Base-by-base conservation (phyloP, 2,329 filamentous ascomycete genomes). In the Sodiomyces alkalinus region DNA sequence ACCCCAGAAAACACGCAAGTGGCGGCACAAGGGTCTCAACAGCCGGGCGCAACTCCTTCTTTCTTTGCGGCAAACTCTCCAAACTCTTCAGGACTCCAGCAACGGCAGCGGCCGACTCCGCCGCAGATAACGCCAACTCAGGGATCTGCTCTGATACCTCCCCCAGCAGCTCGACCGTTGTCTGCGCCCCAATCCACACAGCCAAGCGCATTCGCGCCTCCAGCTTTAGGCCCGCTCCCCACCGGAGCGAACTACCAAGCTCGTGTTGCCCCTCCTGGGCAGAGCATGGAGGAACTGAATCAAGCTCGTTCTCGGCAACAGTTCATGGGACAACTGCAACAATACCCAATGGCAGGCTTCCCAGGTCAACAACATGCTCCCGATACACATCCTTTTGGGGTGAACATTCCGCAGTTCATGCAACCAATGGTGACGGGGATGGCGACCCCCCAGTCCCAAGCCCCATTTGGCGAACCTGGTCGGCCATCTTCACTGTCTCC, bases 171-270 rank as follows among this genome's bases (percentile, higher is more conserved):
- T 29, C 69, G 90, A 35, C 79, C 90, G 6, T 64, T 90, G 9
- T 94, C 87, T 22, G 87, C 90, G 21, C 87, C 90, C 16, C 80
- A 83, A 48, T 80, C 83, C 30, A 77, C 71, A 27, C 78, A 79
- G 45, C 73, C 74, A 25, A 85, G 67, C 49, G 66, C 63, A 4
- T 90, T 92, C 48, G 68, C 68, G 6, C 69, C 78, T 12, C 73
- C 81, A 27, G 74, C 81, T 11, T 55, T 94, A 40, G 77, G 86
- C 47, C 74, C 83, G 29, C 87, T 94, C 47, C 69, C 86, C 51
- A 94, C 90, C 5, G 85, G 87, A 7, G 62, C 44, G 10, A 13
- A 23, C n/a, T 35, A 33, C 17, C 69, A 72, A 44, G 57, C 58
- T 8, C 73, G 73, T 37, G 60, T 81, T 31, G 77, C 80, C 17